Percentiles rank a stretch among this genome's conserved stretches.
Evolutionary conservation across 352 stramenopile species (phyloP).

Genomic region (Pythium biforme): DNA sequence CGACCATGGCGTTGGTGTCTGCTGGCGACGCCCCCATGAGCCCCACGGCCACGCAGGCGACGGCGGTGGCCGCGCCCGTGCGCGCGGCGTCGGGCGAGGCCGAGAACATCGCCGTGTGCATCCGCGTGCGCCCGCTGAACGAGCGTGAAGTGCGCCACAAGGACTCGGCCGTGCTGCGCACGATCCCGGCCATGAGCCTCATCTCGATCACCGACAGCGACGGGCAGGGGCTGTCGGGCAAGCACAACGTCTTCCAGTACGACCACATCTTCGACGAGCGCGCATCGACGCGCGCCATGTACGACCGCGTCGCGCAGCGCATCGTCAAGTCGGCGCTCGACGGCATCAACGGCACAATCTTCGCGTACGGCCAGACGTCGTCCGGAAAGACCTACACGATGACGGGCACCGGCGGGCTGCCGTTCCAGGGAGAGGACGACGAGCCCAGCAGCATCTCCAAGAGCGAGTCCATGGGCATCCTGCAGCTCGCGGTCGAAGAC

Average conservation of each 20-base stretch:
- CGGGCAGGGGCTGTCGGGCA: slow-evolving; percentile 52
- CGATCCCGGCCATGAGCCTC: slow-evolving; percentile 41
- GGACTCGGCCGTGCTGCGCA: slow-evolving; percentile 47
- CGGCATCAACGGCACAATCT: slow-evolving; percentile 89
- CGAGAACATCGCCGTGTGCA: slow-evolving; percentile 82
- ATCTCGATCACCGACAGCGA: slow-evolving; percentile 57
- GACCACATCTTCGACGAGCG: slow-evolving; percentile 71
- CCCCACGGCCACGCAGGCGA: neutral
- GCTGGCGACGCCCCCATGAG: neutral
- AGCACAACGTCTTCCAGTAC: slow-evolving; percentile 78
- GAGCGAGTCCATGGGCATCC: slow-evolving; percentile 50
- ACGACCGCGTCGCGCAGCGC: slow-evolving; percentile 54
- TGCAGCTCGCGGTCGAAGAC: slow-evolving; percentile 93
- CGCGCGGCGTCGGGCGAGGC: slow-evolving; percentile 24
- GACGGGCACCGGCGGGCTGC: slow-evolving; percentile 66
- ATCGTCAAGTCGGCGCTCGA: slow-evolving; percentile 73
- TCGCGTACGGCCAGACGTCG: slow-evolving; percentile 96
- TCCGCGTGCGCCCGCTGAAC: slow-evolving; percentile 77
- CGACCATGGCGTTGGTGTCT: neutral
- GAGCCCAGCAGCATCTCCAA: neutral
- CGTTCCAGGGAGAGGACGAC: slow-evolving; percentile 36
- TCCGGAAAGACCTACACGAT: slow-evolving; percentile 97
- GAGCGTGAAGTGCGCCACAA: slow-evolving; percentile 53
- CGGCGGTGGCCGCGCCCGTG: neutral
- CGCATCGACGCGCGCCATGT: slow-evolving; percentile 55